Base-by-base conservation (phyloP, 306 rosid genomes). In the Geum urbanum region DNA sequence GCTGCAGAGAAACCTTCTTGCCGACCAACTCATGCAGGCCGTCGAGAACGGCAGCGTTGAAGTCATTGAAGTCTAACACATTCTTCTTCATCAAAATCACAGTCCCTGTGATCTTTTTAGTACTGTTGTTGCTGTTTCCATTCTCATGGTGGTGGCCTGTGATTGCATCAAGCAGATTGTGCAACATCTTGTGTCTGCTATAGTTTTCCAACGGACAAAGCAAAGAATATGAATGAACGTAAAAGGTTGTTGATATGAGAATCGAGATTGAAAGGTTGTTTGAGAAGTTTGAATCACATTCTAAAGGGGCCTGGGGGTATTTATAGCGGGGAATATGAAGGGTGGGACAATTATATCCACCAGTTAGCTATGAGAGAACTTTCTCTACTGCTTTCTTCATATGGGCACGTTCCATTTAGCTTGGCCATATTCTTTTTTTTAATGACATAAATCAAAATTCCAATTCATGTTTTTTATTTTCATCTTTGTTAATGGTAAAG, bases 71-170 rank as follows among this genome's bases (percentile, higher is more conserved):
- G 37, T 73, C 81, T 73, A 80, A 69, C 41, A 80, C 76, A 44
- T 76, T 76, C 72, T 72, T 76, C 84, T 76, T 76, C 84, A 80
- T 80, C 66, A 80, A 12, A 19, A 76, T 69, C 54, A 76, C 70
- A 5, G 60, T 72, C 55, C 76, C 84, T 49, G 59, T 68, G 43
- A 80, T 69, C 81, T 68, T 65, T 7, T 11, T 53, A 32, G n/a
- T 63, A 20, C 14, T 54, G 3, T 6, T 56, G 45, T 18, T 24
- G 27, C 27, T 24, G 27, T 2, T 24, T 24, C 27, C 27, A 24
- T 24, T 24, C 27, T 24, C 72, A 6, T 75, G 13, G 4, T 50
- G 4, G 35, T 69, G 70, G 6, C 71, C 80, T 19, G 49, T 79
- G 18, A 73, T 15, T 3, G 37, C 20, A 22, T 16, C 77, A 27